Evolutionary conservation across 371 early-diverging fungal species (phyloP).

Genomic region (Zopfochytrium polystomum): DNA sequence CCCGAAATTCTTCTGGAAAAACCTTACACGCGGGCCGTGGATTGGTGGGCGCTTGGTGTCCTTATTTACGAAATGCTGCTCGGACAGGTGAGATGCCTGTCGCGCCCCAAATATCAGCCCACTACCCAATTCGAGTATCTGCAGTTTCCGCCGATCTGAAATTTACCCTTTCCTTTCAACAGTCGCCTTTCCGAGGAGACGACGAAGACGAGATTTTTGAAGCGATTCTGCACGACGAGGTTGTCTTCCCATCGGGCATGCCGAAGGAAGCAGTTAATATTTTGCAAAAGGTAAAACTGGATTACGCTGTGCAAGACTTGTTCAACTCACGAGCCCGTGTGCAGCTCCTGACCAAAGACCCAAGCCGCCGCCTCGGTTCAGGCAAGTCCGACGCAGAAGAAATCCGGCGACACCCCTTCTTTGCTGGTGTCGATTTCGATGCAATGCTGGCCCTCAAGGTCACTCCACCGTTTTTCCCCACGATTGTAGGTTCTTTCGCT

Average conservation of each 20-base stretch:
- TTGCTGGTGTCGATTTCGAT: constrained; percentile 90
- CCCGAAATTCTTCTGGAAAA: constrained; percentile 96
- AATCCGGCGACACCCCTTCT: constrained; percentile 90
- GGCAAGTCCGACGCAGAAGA: constrained; percentile 82
- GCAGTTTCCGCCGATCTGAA: no score
- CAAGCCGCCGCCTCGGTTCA: constrained; percentile 79
- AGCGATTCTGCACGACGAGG: constrained; percentile 88
- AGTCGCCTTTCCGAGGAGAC: constrained; percentile 91
- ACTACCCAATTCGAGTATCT: constrained; percentile 16
- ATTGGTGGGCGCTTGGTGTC: constrained; percentile 99
- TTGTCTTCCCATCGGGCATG: constrained; percentile 86
- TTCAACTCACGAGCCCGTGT: no score
- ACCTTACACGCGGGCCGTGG: constrained; percentile 88
- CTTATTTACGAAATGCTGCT: constrained; percentile 96
- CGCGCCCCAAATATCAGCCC: not conserved
- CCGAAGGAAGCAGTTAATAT: constrained; percentile 83
- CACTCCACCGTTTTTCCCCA: constrained; percentile 86
- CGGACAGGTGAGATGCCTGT: constrained; percentile 57
- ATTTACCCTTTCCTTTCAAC: no score
- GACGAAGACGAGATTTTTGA: constrained; percentile 95
- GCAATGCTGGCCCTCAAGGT: constrained; percentile 77
- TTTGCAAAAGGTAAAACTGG: constrained; percentile 66
- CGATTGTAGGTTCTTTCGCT: constrained; percentile 47
- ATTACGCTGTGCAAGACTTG: no score
- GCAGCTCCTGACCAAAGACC: constrained; percentile 84